Conservation (phyloP, 345 rosid species). For the Citrus trifoliata region DNA sequence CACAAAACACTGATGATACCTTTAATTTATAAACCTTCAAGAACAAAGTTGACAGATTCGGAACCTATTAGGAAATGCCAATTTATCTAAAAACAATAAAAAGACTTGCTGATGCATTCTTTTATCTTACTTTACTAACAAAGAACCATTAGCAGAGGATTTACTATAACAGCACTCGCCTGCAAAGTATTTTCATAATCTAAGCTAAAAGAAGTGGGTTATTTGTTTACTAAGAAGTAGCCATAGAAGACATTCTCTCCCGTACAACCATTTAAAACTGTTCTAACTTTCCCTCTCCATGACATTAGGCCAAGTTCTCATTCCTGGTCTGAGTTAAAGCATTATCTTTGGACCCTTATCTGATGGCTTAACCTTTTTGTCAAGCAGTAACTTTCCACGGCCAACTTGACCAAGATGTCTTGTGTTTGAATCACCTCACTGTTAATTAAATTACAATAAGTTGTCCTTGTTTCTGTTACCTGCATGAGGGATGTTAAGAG, state of each 20-base stretch:
- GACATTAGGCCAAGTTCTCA: background rate
- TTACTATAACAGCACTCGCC: background rate
- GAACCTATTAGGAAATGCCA: conserved; percentile 4
- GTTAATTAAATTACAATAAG: background rate
- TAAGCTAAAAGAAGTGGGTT: background rate
- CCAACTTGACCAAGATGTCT: background rate
- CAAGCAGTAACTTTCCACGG: background rate
- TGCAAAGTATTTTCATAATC: background rate
- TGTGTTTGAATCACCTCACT: background rate
- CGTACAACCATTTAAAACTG: too few species aligned
- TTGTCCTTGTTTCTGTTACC: background rate
- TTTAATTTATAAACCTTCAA: conserved; percentile 65
- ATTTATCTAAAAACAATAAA: background rate
- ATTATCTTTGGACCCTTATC: background rate
- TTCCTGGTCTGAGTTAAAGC: background rate
- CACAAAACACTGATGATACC: conserved; percentile 43
- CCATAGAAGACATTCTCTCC: background rate
- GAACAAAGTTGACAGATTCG: conserved; percentile 8
- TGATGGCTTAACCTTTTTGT: background rate
- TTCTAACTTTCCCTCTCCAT: background rate
- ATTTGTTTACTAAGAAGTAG: background rate
- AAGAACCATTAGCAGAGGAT: background rate
- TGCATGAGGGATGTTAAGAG: background rate
- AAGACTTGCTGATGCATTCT: background rate
- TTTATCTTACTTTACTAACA: background rate